These are phyloP conservation scores for Artemisia annua DNA, from an alignment of 129 eudicot genomes.

Conservation along the genomic window DNA sequence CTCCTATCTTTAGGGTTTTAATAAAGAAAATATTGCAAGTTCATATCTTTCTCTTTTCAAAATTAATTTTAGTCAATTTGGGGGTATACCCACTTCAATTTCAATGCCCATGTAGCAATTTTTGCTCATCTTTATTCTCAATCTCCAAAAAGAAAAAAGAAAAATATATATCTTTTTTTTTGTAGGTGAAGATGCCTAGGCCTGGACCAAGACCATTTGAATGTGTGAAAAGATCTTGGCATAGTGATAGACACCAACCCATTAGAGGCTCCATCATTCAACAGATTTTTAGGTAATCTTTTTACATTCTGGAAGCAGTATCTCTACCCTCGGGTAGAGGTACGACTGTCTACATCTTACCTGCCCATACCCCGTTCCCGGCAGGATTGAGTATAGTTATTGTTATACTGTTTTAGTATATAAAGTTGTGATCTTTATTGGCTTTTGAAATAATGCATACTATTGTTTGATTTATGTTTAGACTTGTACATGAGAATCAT, in stretches of 20 bases:
- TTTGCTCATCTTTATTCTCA: slow-evolving; percentile 10
- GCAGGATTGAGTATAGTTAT: not conserved
- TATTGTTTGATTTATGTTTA: slow-evolving; percentile 46
- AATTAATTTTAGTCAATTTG: slow-evolving; percentile 12
- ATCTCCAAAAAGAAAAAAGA: not conserved
- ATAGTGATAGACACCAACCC: slow-evolving; percentile 90
- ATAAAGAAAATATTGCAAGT: slow-evolving; percentile 3
- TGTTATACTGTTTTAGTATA: not conserved
- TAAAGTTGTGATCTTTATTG: not conserved
- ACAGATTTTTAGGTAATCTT: slow-evolving; percentile 68
- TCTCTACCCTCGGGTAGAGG: too few relatives aligned
- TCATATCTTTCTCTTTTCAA: not conserved
- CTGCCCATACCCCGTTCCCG: not conserved
- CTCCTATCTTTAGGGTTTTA: slow-evolving; percentile 26
- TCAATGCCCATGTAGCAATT: slow-evolving; percentile 28
- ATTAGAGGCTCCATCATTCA: slow-evolving; percentile 80
- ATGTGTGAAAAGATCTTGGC: slow-evolving; percentile 94
- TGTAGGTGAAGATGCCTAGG: slow-evolving; percentile 66
- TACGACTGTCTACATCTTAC: not conserved
- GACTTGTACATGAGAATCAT: slow-evolving; percentile 75
- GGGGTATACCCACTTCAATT: slow-evolving; percentile 14
- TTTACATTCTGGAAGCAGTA: not conserved
- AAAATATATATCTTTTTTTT: too few relatives aligned
- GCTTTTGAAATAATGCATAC: slow-evolving; percentile 30
- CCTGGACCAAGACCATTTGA: slow-evolving; percentile 93